Evolutionary conservation across 1,284 basidiomycete genomes (phyloP).

Genomic region (Rhodotorula sp.): DNA sequence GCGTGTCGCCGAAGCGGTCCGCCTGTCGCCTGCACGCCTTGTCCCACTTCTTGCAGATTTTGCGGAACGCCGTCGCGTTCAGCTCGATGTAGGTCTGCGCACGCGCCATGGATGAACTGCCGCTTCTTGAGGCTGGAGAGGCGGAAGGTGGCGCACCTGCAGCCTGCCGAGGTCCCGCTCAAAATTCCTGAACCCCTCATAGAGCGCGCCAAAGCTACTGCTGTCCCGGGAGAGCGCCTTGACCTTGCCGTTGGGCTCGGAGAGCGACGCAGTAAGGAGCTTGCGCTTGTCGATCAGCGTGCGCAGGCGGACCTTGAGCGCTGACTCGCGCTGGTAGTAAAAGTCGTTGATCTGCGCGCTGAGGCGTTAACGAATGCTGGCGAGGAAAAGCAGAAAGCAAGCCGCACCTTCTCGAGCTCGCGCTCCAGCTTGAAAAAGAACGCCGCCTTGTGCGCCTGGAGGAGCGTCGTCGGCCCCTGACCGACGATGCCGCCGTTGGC

Average conservation of each 20-base stretch:
- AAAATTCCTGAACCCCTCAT: slow-evolving; percentile 89
- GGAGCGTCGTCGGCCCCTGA: slow-evolving; percentile 51
- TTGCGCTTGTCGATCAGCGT: slow-evolving; percentile 92
- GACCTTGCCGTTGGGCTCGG: slow-evolving; percentile 48
- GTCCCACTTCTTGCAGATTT: slow-evolving; percentile 97
- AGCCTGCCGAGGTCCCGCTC: slow-evolving; percentile 96
- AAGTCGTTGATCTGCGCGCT: slow-evolving; percentile 91
- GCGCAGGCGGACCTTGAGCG: slow-evolving; percentile 86
- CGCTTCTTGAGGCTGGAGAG: not conserved
- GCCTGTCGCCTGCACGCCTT: slow-evolving; percentile 57
- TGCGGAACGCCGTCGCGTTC: slow-evolving; percentile 95
- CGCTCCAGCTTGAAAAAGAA: slow-evolving; percentile 99
- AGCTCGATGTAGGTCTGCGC: slow-evolving; percentile 92
- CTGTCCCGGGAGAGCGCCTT: slow-evolving; percentile 60
- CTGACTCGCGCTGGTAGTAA: slow-evolving; percentile 96
- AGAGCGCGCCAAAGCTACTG: slow-evolving; percentile 57
- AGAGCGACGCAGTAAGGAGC: slow-evolving; percentile 52
- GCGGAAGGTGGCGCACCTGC: slow-evolving; percentile 62
- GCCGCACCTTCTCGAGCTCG: slow-evolving; percentile 88
- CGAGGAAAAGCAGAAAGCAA: not conserved
- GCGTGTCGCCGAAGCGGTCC: slow-evolving; percentile 38
- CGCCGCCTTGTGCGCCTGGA: slow-evolving; percentile 91
- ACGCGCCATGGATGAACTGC: not conserved
- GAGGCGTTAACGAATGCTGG: not conserved
- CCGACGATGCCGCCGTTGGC: slow-evolving; percentile 30